phyloP scores from a whole-genome alignment of 768 basidiomycete genomes.

The Coprinopsis strossmayeri region DNA sequence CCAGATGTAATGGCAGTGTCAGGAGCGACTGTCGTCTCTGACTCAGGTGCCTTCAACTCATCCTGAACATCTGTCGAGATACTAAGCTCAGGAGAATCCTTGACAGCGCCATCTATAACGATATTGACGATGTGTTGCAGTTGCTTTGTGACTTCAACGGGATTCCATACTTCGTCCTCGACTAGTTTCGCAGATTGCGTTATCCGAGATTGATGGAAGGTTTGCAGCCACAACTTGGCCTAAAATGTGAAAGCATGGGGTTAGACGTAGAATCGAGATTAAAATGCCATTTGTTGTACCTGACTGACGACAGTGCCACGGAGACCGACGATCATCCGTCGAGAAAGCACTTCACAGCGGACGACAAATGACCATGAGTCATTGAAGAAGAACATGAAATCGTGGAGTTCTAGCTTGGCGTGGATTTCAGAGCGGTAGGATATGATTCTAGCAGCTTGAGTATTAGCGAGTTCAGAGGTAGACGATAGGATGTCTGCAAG shows the following conservation, averaged over 20 bases:
- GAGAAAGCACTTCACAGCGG: slow-evolving; percentile 76
- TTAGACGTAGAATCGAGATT: background rate
- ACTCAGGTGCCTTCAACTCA: background rate
- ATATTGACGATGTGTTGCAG: slow-evolving; percentile 70
- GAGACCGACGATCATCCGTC: slow-evolving; percentile 89
- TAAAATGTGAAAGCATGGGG: slow-evolving; percentile 26
- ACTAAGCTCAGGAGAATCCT: slow-evolving; percentile 67
- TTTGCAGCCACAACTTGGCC: slow-evolving; percentile 83
- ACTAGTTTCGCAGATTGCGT: slow-evolving; percentile 82
- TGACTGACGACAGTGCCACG: slow-evolving; percentile 82
- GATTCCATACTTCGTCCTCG: slow-evolving; percentile 93
- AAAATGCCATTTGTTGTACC: slow-evolving; percentile 29
- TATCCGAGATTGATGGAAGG: slow-evolving; percentile 79
- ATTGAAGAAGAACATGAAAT: slow-evolving; percentile 79
- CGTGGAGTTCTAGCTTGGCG: slow-evolving; percentile 57
- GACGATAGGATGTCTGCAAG: slow-evolving; percentile 72
- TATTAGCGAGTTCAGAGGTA: slow-evolving; percentile 80
- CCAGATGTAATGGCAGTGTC: slow-evolving; percentile 12
- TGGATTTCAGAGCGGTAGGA: slow-evolving; percentile 74
- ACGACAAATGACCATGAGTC: slow-evolving; percentile 89
- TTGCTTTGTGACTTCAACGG: slow-evolving; percentile 58
- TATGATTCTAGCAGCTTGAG: slow-evolving; percentile 74
- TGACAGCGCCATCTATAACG: slow-evolving; percentile 75
- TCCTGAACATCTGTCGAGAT: slow-evolving; percentile 19
- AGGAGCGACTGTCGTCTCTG: slow-evolving; percentile 2